phyloP scores from a whole-genome alignment of 1,139 yeast genomes.

The Debaryomyces fabryi region DNA sequence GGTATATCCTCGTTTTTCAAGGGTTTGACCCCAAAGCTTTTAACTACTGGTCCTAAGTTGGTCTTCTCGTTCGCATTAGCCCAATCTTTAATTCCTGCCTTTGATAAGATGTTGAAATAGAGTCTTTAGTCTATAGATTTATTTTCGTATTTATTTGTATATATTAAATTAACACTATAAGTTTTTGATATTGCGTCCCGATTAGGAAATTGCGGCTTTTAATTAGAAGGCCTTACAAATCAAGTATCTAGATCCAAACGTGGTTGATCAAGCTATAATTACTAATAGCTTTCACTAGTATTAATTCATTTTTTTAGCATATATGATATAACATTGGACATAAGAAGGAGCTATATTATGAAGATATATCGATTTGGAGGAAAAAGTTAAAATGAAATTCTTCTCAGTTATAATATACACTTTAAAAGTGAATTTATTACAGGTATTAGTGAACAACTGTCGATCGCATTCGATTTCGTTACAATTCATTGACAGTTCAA shows the following conservation, averaged over 20 bases:
- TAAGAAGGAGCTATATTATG: neutral
- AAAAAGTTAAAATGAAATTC: slow-evolving; percentile 30
- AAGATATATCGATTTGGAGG: neutral
- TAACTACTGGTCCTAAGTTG: slow-evolving; percentile 97
- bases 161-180: slow-evolving; percentile 4
- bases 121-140: neutral
- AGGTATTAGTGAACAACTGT: slow-evolving; percentile 38
- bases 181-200: slow-evolving; percentile 3
- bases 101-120: slow-evolving; percentile 64
- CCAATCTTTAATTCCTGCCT: slow-evolving; percentile 93
- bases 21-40: slow-evolving; percentile 93
- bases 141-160: slow-evolving; percentile 3
- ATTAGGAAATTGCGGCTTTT: slow-evolving; percentile 7
- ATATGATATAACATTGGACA: neutral
- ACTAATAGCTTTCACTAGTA: neutral
- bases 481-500: slow-evolving; percentile 39
- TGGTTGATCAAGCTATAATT: neutral
- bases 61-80: slow-evolving; percentile 97
- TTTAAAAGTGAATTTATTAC: slow-evolving; percentile 42
- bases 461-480: slow-evolving; percentile 37
- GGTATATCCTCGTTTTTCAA: slow-evolving; percentile 91
- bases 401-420: slow-evolving; percentile 38
- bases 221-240: neutral
- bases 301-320: neutral
- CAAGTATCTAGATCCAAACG: neutral